phyloP scores from a whole-genome alignment of 805 yeast genomes.

The Candida rishiriensis region DNA sequence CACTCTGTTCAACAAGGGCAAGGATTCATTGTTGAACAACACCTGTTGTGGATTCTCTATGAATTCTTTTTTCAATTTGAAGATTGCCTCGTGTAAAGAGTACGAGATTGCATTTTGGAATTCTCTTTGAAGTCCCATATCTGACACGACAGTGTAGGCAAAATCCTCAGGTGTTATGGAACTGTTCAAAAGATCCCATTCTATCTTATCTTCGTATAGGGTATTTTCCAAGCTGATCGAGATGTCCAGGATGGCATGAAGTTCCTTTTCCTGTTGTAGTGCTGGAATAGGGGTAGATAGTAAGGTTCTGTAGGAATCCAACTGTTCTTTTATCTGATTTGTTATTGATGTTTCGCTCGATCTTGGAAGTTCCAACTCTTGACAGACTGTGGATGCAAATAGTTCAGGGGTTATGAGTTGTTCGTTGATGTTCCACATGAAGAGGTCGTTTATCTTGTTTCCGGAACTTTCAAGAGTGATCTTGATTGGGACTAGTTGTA shows the following conservation, averaged over 20 bases:
- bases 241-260: conserved; percentile 75
- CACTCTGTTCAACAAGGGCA: conserved; percentile 31
- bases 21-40: conserved; percentile 30
- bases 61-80: conserved; percentile 76
- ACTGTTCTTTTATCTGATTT: conserved; percentile 70
- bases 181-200: conserved; percentile 74
- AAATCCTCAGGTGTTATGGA: conserved; percentile 73
- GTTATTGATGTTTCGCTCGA: conserved; percentile 60
- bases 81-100: conserved; percentile 73
- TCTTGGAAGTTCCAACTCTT: conserved; percentile 77
- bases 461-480: conserved; percentile 56
- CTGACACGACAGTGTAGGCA: conserved; percentile 77
- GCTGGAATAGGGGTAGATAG: conserved; percentile 63
- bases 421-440: conserved; percentile 73
- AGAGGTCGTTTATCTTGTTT: conserved; percentile 53
- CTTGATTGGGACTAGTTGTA: conserved; percentile 60
- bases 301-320: conserved; percentile 66
- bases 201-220: conserved; percentile 86
- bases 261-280: conserved; percentile 35
- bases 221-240: conserved; percentile 80
- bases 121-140: conserved; percentile 79
- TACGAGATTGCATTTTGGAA: conserved; percentile 88
- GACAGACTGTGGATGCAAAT: conserved; percentile 69
- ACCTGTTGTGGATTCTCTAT: conserved; percentile 47
- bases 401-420: conserved; percentile 65